These are phyloP conservation scores for Mortierella sp. DNA, from an alignment of 371 early-diverging fungal species.

Conservation along the genomic window DNA sequence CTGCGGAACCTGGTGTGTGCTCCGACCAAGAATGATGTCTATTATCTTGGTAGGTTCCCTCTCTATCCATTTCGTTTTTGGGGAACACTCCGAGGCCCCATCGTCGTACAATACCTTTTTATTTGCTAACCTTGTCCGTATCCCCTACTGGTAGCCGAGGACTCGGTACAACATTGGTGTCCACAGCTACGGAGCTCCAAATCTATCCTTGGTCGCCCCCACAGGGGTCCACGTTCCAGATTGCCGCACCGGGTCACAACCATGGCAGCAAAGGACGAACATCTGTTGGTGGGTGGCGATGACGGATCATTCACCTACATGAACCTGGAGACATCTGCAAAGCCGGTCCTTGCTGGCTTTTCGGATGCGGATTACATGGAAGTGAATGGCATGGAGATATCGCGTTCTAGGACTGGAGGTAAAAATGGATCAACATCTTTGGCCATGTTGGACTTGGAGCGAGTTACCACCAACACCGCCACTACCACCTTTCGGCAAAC, in stretches of 20 bases:
- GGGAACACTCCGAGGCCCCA: too few species aligned
- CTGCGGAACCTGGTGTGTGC: conserved; percentile 80
- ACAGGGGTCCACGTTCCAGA: conserved; percentile 48
- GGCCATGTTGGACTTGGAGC: too few species aligned
- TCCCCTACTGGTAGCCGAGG: conserved; percentile 57
- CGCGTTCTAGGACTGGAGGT: conserved; percentile 45
- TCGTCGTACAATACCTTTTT: neutral
- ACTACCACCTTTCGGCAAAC: too few species aligned
- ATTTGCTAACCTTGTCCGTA: too few species aligned
- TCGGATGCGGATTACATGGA: conserved; percentile 19
- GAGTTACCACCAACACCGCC: too few species aligned
- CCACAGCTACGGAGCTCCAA: conserved; percentile 61
- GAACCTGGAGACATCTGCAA: conserved; percentile 23
- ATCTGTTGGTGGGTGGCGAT: conserved; percentile 66
- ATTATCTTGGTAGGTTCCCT: conserved; percentile 63
- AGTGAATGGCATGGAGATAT: conserved; percentile 46
- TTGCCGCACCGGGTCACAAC: conserved; percentile 65
- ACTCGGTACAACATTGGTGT: conserved; percentile 73
- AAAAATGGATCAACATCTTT: too few species aligned
- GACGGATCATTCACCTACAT: conserved; percentile 47
- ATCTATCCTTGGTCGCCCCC: conserved; percentile 61
- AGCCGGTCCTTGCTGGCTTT: conserved; percentile 24
- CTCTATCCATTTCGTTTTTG: too few species aligned
- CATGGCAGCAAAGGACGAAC: conserved; percentile 61
- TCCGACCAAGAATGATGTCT: conserved; percentile 77